These are phyloP conservation scores for Pythium folliculosum DNA, from an alignment of 352 stramenopile genomes.

Conservation along the genomic window DNA sequence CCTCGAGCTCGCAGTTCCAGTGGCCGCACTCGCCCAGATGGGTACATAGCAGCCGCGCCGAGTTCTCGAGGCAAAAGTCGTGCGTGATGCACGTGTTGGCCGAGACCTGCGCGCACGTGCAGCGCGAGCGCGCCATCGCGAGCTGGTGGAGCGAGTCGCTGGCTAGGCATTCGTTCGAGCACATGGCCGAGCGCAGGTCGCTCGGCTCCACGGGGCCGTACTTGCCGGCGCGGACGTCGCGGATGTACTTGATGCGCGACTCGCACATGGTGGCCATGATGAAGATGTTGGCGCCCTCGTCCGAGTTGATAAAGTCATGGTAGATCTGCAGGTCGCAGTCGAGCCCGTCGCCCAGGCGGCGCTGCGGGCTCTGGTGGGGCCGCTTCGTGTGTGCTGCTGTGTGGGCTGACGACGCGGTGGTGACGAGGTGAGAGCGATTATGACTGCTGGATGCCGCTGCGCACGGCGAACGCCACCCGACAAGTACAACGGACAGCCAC, in stretches of 20 bases:
- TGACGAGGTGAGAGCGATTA: background rate
- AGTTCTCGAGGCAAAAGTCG: conserved; percentile 86
- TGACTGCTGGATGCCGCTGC: background rate
- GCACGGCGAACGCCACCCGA: too few species aligned
- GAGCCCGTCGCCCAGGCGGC: conserved; percentile 22
- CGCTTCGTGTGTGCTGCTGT: background rate
- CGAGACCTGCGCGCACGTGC: conserved; percentile 82
- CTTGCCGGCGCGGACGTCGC: conserved; percentile 51
- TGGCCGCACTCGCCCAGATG: conserved; percentile 86
- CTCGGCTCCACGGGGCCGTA: conserved; percentile 66
- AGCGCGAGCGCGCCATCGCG: conserved; percentile 75
- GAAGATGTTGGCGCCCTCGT: conserved; percentile 65
- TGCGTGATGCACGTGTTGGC: conserved; percentile 58
- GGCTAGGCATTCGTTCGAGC: conserved; percentile 77
- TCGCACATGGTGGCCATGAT: conserved; percentile 75
- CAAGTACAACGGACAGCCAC: too few species aligned
- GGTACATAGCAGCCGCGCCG: conserved; percentile 79
- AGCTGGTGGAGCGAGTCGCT: conserved; percentile 80
- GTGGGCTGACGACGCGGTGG: background rate
- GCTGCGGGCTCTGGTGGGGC: background rate
- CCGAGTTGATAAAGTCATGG: conserved; percentile 52
- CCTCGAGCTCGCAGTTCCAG: conserved; percentile 84
- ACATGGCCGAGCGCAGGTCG: conserved; percentile 82
- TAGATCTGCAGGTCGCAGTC: conserved; percentile 58
- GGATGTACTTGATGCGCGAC: conserved; percentile 74